phyloP scores from a whole-genome alignment of 768 basidiomycete species.

The Tylopilus sp. region DNA sequence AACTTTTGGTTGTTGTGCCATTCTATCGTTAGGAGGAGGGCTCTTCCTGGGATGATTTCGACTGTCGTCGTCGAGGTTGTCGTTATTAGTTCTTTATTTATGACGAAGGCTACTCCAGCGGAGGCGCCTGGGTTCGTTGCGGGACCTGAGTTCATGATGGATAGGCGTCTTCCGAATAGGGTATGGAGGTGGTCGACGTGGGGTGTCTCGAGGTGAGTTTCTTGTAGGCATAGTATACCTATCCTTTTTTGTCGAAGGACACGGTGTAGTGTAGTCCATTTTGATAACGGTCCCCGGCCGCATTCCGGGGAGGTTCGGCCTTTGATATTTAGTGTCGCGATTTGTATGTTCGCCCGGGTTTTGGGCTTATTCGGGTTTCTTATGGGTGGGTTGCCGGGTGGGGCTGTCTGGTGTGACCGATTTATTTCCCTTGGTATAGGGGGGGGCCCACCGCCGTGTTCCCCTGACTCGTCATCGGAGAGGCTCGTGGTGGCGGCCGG shows the following conservation, averaged over 20 bases:
- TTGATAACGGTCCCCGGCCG: background rate
- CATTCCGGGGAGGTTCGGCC: background rate
- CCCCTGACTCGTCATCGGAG: no score
- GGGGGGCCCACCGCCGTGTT: no score
- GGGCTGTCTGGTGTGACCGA: no score
- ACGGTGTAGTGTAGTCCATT: background rate
- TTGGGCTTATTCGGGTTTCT: no score
- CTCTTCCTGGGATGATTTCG: background rate
- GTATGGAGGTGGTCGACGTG: background rate
- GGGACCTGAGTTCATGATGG: background rate
- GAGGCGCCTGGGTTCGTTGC: background rate
- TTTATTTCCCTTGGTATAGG: no score
- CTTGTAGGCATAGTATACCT: background rate
- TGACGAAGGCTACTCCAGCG: background rate
- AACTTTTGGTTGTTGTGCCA: slow-evolving; percentile 3
- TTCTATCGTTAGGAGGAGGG: rapidly evolving
- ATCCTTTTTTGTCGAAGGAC: background rate
- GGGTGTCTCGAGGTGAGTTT: background rate
- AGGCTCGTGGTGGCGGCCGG: no score
- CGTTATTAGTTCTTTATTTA: background rate
- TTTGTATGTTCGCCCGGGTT: no score
- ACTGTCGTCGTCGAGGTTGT: background rate
- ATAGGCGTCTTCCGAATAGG: background rate
- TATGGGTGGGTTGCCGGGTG: no score
- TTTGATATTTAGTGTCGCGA: no score